Evolutionary conservation across 768 basidiomycete species (phyloP), one percentile per base, ranked within the genome.

Genomic region (Tricholoma matsutake): DNA sequence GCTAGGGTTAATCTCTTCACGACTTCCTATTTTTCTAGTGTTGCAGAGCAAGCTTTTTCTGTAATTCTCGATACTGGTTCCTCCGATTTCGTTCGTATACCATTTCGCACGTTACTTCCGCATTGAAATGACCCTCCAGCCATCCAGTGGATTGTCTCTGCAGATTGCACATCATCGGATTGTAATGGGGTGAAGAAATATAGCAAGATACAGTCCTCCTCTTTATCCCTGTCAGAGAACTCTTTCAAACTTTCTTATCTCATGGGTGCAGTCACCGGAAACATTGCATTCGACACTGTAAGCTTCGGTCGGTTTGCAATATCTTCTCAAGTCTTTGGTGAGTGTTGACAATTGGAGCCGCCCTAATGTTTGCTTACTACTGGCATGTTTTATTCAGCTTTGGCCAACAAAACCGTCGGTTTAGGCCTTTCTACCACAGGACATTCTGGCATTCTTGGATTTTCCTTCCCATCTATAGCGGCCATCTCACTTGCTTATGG

Each of bases 31-130:
- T 58, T 57, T 34, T 43, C 62, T 53, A 65, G 79, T 34, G 70
- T 82, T 49, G 80, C 79, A 51, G 74, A 72, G 3, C 79, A 81
- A 66, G 61, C 71, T 41, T 78, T 85, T 59, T 72, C 73, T 67
- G 72, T 79, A 20, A 76, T 82, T 4, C 71, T 84, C 29, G 84
- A 85, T 66, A 85, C 85, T 7, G 85, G 84, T 53, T 86, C 84
- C 3, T 79, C 85, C 1, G 85, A 85, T 67, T 65, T 86, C 64
- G 83, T 83, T 64, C 51, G 75, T 22, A 25, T 25, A 25, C 3
- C 58, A 22, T 55, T 4, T 25, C 61, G 45, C 52, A 35, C 32
- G 10, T 28, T 34, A 2, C 28, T 28, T 49, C 1, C 18, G 16
- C 51, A 10, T 45, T 13, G 28, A 41, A 9, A 58, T 31, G 18